phyloP scores from a whole-genome alignment of 768 basidiomycete species.

The Suillus americanus region DNA sequence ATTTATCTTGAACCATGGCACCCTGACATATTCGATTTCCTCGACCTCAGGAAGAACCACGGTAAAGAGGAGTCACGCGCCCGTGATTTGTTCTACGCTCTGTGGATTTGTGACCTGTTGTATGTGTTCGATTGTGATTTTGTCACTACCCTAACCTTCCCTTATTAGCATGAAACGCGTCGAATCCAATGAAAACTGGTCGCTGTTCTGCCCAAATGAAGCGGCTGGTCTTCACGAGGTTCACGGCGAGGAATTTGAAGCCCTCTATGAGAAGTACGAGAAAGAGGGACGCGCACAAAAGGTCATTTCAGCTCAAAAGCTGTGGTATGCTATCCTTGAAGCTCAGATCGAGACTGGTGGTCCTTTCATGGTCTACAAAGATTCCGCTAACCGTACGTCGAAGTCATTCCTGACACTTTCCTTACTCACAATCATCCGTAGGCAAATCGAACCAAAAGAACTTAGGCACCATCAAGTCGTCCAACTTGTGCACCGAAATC shows the following conservation, averaged over 20 bases:
- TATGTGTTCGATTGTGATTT: conserved; percentile 35
- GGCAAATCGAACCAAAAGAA: conserved; percentile 99
- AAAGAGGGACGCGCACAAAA: conserved; percentile 83
- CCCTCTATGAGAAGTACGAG: conserved; percentile 84
- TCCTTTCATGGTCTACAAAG: conserved; percentile 99
- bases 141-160: background rate
- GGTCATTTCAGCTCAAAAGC: conserved; percentile 89
- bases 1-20: conserved; percentile 99
- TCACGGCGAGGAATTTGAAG: conserved; percentile 87
- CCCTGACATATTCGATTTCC: conserved; percentile 94
- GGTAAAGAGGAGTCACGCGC: conserved; percentile 98
- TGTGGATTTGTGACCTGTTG: conserved; percentile 99
- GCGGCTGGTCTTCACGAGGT: conserved; percentile 89
- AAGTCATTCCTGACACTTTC: background rate
- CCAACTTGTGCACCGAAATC: conserved; percentile 98
- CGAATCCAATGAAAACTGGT: conserved; percentile 87
- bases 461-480: conserved; percentile 98
- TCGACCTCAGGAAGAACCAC: conserved; percentile 97
- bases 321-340: conserved; percentile 97
- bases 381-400: conserved; percentile 82
- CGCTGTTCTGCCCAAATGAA: conserved; percentile 97
- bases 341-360: conserved; percentile 97
- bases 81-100: conserved; percentile 94
- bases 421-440: conserved; percentile 28
- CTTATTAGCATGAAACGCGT: conserved; percentile 89